Evolutionary conservation across 2,329 filamentous ascomycete genomes (phyloP).

Genomic region (Trichoderma endophyticum): DNA sequence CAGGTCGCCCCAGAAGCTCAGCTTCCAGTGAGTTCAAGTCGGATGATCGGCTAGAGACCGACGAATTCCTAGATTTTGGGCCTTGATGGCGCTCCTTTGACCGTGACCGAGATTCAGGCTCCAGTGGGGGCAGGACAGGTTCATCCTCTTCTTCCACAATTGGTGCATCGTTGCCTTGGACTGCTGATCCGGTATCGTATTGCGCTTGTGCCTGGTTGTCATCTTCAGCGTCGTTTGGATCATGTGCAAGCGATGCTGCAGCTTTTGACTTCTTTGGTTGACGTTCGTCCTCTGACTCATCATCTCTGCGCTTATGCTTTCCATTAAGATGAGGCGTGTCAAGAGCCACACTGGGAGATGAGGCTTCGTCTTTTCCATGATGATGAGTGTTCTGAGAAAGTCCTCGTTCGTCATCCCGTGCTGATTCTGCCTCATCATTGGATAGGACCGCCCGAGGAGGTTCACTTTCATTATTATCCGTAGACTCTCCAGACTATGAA

Average conservation of each 20-base stretch:
- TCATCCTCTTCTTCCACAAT: slow-evolving; percentile 1
- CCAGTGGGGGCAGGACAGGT: not conserved
- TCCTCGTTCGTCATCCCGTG: not conserved
- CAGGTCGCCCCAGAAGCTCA: slow-evolving; percentile 36
- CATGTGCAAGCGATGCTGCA: not conserved
- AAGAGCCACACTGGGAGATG: not conserved
- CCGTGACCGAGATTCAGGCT: slow-evolving; percentile 2
- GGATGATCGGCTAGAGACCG: slow-evolving; percentile 33
- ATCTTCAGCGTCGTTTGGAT: not conserved
- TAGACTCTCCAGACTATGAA: not conserved
- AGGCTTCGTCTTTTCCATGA: not conserved
- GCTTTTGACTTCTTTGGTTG: slow-evolving; percentile 11
- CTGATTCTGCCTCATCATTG: not conserved
- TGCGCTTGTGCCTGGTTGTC: not conserved
- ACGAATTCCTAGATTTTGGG: slow-evolving; percentile 30
- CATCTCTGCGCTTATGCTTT: slow-evolving; percentile 16
- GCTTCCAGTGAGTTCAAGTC: slow-evolving; percentile 40
- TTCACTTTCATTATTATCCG: not conserved
- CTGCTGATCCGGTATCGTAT: slow-evolving; percentile 14
- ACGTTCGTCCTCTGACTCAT: slow-evolving; percentile 12
- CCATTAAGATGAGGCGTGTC: slow-evolving; percentile 7
- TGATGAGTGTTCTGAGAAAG: not conserved
- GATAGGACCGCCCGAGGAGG: not conserved
- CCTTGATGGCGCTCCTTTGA: slow-evolving; percentile 22
- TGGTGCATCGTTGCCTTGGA: not conserved